A percentile compares a stretch with the other conserved stretches of the same genome.
phyloP scores from a whole-genome alignment of 345 rosid genomes.

The Crucihimalaya himalaica region DNA sequence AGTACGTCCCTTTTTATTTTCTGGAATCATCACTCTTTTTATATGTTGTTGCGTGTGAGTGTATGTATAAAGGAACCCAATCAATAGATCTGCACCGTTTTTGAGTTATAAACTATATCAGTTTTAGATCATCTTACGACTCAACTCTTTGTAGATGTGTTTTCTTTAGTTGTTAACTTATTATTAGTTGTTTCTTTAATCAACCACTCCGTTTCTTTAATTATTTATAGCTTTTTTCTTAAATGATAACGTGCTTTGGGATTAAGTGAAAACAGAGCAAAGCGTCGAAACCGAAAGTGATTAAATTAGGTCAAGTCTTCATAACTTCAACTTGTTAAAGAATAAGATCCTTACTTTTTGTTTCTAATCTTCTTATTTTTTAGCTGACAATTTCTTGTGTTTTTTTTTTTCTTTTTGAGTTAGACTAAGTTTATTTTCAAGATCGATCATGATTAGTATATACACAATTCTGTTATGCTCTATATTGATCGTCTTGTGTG shows the following conservation, averaged over 20 bases:
- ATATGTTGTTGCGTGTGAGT: constrained; percentile 12
- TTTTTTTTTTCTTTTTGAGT: no score
- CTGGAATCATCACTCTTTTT: constrained; percentile 2
- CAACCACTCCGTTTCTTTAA: constrained; percentile 16
- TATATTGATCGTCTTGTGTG: constrained; percentile 2
- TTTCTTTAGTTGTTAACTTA: neutral
- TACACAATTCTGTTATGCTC: neutral
- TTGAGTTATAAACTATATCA: constrained; percentile 11
- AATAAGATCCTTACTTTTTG: constrained; percentile 3
- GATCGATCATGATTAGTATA: constrained; percentile 5
- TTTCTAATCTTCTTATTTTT: neutral
- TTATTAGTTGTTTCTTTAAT: constrained; percentile 25
- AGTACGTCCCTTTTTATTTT: constrained; percentile 11
- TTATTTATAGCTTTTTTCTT: neutral
- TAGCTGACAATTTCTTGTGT: neutral
- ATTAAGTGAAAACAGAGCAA: constrained; percentile 39
- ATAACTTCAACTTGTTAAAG: neutral
- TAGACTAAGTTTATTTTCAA: neutral
- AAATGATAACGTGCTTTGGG: constrained; percentile 20
- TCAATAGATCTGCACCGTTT: constrained; percentile 33
- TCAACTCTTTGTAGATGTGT: constrained; percentile 2
- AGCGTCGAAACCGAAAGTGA: constrained; percentile 26
- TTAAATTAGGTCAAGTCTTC: constrained; percentile 40
- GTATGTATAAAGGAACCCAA: neutral
- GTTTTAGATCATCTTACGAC: constrained; percentile 14